These are phyloP conservation scores for Globisporangium orthogonon DNA, from an alignment of 352 stramenopile species.

Conservation along the genomic window DNA sequence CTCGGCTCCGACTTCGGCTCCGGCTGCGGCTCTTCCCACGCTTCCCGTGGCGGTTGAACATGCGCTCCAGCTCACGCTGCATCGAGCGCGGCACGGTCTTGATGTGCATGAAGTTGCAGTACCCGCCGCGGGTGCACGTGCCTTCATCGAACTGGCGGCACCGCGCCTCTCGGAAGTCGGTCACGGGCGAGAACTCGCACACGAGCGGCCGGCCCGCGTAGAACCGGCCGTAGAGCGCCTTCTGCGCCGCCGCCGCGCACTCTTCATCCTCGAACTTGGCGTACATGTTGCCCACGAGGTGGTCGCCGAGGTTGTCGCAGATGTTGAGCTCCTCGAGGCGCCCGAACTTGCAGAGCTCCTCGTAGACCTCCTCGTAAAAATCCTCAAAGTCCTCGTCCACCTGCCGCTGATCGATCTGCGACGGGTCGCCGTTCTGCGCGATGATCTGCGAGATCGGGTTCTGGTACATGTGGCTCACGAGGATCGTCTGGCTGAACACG, in stretches of 20 bases:
- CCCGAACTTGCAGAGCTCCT: constrained; percentile 98
- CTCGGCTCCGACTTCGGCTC: constrained; percentile 38
- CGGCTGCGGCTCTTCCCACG: constrained; percentile 35
- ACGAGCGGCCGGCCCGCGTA: constrained; percentile 95
- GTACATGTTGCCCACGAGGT: constrained; percentile 99
- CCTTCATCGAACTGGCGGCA: constrained; percentile 99
- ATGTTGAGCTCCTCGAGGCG: constrained; percentile 98
- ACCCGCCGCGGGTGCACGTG: constrained; percentile 94
- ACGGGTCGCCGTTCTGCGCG: constrained; percentile 81
- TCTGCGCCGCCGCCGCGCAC: constrained; percentile 93
- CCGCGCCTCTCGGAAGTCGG: constrained; percentile 96
- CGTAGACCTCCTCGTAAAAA: constrained; percentile 96
- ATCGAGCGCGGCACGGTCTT: constrained; percentile 85
- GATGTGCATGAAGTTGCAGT: constrained; percentile 99
- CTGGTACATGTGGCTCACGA: constrained; percentile 98
- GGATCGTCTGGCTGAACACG: constrained; percentile 97
- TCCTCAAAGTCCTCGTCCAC: constrained; percentile 97
- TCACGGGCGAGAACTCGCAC: constrained; percentile 98
- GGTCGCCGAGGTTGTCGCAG: constrained; percentile 99
- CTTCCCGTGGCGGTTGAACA: constrained; percentile 65
- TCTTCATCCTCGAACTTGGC: constrained; percentile 99
- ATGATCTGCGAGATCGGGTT: constrained; percentile 92
- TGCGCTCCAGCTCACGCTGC: constrained; percentile 77
- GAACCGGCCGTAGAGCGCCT: constrained; percentile 95
- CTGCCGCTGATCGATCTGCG: constrained; percentile 81